Conservation (phyloP, 1,284 basidiomycete species). For the Takashimella tepidaria region DNA sequence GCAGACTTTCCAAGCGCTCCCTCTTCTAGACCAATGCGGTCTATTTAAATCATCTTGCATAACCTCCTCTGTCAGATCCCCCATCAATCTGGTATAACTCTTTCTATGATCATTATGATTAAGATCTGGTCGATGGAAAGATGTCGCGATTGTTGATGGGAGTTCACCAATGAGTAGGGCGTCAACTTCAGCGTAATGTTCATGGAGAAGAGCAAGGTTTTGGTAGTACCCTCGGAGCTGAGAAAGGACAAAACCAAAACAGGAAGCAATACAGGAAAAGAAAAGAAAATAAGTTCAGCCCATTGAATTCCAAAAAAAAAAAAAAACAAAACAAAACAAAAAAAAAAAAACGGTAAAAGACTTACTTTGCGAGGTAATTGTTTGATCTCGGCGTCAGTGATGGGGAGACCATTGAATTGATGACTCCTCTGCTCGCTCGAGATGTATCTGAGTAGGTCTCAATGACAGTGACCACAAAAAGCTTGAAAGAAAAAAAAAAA, state of each 20-base stretch:
- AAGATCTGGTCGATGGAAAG: constrained; percentile 22
- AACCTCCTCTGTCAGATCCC: constrained; percentile 12
- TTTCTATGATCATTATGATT: constrained; percentile 6
- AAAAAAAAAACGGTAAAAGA: neutral
- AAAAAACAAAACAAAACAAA: neutral
- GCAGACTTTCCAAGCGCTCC: constrained; percentile 21
- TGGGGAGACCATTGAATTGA: constrained; percentile 31
- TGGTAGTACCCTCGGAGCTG: constrained; percentile 43
- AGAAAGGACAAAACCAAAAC: constrained; percentile 2
- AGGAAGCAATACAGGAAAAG: neutral
- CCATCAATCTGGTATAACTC: constrained; percentile 10
- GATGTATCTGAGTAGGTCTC: constrained; percentile 25
- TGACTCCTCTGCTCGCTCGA: constrained; percentile 25
- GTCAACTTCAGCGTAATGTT: constrained; percentile 46
- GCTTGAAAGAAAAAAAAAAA: too few relatives aligned
- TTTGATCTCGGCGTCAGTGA: constrained; percentile 34
- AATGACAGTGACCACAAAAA: too few relatives aligned
- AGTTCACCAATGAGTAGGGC: constrained; percentile 41
- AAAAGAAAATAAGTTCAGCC: too few relatives aligned
- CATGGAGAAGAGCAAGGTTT: constrained; percentile 31
- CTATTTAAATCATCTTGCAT: neutral
- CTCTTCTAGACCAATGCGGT: constrained; percentile 5
- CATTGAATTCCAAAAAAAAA: too few relatives aligned
- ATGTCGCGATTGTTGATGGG: constrained; percentile 37
- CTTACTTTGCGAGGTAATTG: constrained; percentile 38